phyloP scores from a whole-genome alignment of 345 rosid species.

The Lagerstroemia speciosa region DNA sequence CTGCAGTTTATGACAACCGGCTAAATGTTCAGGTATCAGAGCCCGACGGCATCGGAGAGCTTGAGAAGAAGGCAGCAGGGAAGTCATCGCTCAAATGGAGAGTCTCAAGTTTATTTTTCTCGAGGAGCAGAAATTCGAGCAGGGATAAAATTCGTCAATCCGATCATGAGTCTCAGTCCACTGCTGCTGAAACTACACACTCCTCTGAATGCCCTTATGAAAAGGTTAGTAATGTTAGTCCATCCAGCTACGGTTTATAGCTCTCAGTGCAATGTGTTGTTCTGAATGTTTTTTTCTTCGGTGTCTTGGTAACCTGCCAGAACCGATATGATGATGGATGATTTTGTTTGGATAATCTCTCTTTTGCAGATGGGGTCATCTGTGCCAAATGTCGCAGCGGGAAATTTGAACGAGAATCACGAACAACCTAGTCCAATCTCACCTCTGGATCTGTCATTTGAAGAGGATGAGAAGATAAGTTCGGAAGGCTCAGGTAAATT shows the following conservation, averaged over 20 bases:
- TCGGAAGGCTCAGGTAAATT: conserved; percentile 28
- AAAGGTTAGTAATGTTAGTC: conserved; percentile 14
- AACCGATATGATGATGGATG: neutral
- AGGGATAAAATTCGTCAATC: conserved; percentile 40
- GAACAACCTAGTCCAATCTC: conserved; percentile 96
- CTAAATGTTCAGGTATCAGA: conserved; percentile 39
- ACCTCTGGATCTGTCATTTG: conserved; percentile 62
- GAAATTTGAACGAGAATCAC: conserved; percentile 49
- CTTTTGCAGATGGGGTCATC: conserved; percentile 46
- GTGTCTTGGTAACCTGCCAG: neutral
- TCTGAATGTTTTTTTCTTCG: neutral
- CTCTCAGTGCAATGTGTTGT: neutral
- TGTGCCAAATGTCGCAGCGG: conserved; percentile 29
- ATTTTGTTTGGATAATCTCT: conserved; percentile 21
- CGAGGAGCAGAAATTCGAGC: conserved; percentile 50
- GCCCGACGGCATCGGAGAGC: conserved; percentile 34
- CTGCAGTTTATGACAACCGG: conserved; percentile 36
- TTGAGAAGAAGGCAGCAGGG: conserved; percentile 36
- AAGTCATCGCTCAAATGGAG: conserved; percentile 64
- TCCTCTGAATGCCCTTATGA: conserved; percentile 26
- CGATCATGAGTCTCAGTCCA: conserved; percentile 25
- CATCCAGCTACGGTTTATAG: neutral
- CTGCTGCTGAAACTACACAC: conserved; percentile 21
- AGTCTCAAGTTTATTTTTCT: conserved; percentile 78
- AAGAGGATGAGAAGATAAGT: conserved; percentile 46